A percentile compares a stretch with the other conserved stretches of the same genome.
These are phyloP conservation scores for Fusarium newnesense DNA, from an alignment of 2,329 filamentous ascomycete genomes.

Conservation along the genomic window DNA sequence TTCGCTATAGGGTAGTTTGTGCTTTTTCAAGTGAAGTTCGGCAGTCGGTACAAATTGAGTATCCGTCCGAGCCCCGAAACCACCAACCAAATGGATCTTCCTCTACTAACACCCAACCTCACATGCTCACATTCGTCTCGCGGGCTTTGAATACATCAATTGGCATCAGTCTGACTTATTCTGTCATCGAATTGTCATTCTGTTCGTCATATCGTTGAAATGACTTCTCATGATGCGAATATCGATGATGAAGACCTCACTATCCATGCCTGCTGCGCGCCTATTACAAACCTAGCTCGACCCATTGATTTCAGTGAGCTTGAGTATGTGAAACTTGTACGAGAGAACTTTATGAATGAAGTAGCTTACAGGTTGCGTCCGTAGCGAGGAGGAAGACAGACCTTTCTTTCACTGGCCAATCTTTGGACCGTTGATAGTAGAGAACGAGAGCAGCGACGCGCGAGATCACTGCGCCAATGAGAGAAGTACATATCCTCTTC, in stretches of 20 bases:
- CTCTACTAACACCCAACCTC: conserved; percentile 8
- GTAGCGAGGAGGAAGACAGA: not conserved
- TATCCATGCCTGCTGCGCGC: conserved; percentile 52
- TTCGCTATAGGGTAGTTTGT: conserved; percentile 1
- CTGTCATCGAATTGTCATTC: not conserved
- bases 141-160: not conserved
- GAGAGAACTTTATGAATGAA: not conserved
- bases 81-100: conserved; percentile 24
- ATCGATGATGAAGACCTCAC: conserved; percentile 50
- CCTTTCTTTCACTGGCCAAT: conserved; percentile 59
- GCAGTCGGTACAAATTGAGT: conserved; percentile 25
- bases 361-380: not conserved
- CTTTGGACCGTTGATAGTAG: conserved; percentile 75
- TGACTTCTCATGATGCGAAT: conserved; percentile 22
- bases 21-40: not conserved
- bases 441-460: conserved; percentile 79
- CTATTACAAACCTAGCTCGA: conserved; percentile 50
- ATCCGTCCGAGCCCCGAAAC: conserved; percentile 27
- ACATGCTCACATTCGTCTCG: conserved; percentile 6
- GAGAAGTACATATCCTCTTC: conserved; percentile 61
- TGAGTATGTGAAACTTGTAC: conserved; percentile 43
- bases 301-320: conserved; percentile 59
- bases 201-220: not conserved
- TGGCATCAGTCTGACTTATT: not conserved
- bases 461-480: conserved; percentile 84